Evolutionary conservation across 345 rosid genomes (phyloP), one percentile per base, ranked within the genome.

Genomic region (Eucalyptus shirleyi): DNA sequence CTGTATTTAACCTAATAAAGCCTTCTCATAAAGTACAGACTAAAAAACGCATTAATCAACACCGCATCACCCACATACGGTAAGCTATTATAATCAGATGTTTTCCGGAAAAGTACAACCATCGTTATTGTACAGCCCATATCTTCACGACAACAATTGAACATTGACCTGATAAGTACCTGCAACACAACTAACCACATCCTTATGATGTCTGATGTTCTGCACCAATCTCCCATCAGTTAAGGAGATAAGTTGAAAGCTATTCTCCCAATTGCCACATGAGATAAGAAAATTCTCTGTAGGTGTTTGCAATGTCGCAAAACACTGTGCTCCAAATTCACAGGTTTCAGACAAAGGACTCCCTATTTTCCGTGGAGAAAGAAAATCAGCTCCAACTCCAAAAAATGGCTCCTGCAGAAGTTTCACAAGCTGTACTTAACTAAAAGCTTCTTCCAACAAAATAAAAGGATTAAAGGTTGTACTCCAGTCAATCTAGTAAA

Each of bases 241-340:
- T 91, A 97, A 92, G 87, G 99, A 97, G 89, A 94, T 95, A 89
- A 97, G 95, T 91, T 98, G 98, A 91, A 97, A 97, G 89, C 99
- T 96, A 90, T 97, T 97, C 92, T 97, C 99, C 99, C 99, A 97
- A 92, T 95, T 97, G 88, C 99, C 99, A 93, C 99, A 97, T 37
- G 99, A 95, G 90, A 98, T 94, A 91, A 98, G 90, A 92, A 96
- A 96, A 88, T 95, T 97, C 93, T 96, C 99, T 53, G 90, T 80
- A 69, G 97, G 97, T 47, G 95, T 93, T 91, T 94, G 98, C 95
- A 98, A 89, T 87, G 94, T 94, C 12, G 94, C 95, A 94, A 98
- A 97, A 92, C 95, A 96, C 81, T 98, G 98, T 89, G 97, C 93
- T 93, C 97, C 98, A 89, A 96, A 92, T 93, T 95, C 98, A 90